Evolutionary conservation across 169 alveolate species (phyloP), one percentile per base, ranked within the genome.

Genomic region (Plasmodium yoelii): DNA sequence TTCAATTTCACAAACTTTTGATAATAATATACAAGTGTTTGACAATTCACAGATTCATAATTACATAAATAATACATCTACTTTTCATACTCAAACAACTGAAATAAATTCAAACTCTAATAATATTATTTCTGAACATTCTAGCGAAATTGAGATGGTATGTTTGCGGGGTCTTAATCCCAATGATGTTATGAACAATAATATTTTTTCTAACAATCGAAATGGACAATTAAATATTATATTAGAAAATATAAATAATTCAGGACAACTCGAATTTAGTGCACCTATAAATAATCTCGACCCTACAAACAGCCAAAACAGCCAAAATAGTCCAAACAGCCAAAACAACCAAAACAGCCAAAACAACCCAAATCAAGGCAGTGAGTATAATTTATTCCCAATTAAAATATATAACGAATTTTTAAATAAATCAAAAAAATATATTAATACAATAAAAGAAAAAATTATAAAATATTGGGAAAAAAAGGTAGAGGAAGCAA

Each of bases 401-500:
- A 34, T 34, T 0, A 34, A 34, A 34, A 34, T 34, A 3, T 34
- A 34, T 5, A 34, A 34, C 7, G 7, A 34, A 34, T 34, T 34
- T 34, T 34, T 34, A 34, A 34, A 34, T 4, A 34, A 34, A 34
- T 34, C 42, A 0, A 34, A 34, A 3, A 4, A 0, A 34, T 34
- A 34, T 34, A 34, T 34, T 34, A 34, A 34, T 4, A 34, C 42
- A 34, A 34, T 84, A 6, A 84, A 69, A 63, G 91, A 84, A 42
- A 84, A 84, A 84, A 84, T 84, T 12, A 84, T 69, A 69, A 84
- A 24, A 22, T 84, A 84, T 59, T 84, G 91, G 91, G 5, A 46
- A 39, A 87, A 68, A 28, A 51, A 87, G 13, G 91, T 84, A 5
- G 69, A 61, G 24, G 91, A 84, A 42, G 91, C 91, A 57, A 84